These are phyloP conservation scores for Hypoxylon sp. DNA, from an alignment of 2,329 filamentous ascomycete species.

Conservation along the genomic window DNA sequence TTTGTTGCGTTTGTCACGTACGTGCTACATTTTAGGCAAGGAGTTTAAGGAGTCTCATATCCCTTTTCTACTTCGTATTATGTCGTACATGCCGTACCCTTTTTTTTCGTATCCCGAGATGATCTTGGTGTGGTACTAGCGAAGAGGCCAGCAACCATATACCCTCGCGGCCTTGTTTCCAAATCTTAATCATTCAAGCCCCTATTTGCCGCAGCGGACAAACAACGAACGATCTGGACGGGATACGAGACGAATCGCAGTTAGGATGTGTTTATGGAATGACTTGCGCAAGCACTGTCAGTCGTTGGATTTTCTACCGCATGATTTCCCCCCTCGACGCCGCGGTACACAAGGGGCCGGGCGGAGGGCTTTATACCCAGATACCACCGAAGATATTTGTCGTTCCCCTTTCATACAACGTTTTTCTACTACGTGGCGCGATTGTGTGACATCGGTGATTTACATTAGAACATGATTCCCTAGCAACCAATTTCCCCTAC, in stretches of 20 bases:
- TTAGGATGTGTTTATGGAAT: constrained; percentile 46
- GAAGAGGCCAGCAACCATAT: constrained; percentile 25
- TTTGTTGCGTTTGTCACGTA: constrained; percentile 26
- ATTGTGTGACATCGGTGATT: constrained; percentile 2
- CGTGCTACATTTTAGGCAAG: constrained; percentile 39
- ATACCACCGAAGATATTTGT: constrained; percentile 48
- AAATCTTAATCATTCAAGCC: constrained; percentile 36
- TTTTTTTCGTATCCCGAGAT: constrained; percentile 25
- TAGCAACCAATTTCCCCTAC: constrained; percentile 12
- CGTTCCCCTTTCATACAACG: constrained; percentile 18
- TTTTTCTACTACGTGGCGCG: constrained; percentile 3
- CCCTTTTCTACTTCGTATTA: constrained; percentile 26
- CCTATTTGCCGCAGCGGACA: constrained; percentile 39
- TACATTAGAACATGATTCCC: constrained; percentile 26
- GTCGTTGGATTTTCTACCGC: constrained; percentile 23
- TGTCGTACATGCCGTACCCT: constrained; percentile 6
- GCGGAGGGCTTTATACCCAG: constrained; percentile 43
- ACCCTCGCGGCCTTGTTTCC: constrained; percentile 29
- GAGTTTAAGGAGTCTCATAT: constrained; percentile 40
- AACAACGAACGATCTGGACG: constrained; percentile 48
- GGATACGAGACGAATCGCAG: constrained; percentile 49
- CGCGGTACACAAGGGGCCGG: constrained; percentile 19
- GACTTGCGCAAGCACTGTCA: constrained; percentile 20
- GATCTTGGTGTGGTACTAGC: constrained; percentile 15
- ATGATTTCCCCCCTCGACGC: constrained; percentile 25